Evolutionary conservation across 2,329 filamentous ascomycete species (phyloP).

Genomic region (Colletotrichum zoysiae): DNA sequence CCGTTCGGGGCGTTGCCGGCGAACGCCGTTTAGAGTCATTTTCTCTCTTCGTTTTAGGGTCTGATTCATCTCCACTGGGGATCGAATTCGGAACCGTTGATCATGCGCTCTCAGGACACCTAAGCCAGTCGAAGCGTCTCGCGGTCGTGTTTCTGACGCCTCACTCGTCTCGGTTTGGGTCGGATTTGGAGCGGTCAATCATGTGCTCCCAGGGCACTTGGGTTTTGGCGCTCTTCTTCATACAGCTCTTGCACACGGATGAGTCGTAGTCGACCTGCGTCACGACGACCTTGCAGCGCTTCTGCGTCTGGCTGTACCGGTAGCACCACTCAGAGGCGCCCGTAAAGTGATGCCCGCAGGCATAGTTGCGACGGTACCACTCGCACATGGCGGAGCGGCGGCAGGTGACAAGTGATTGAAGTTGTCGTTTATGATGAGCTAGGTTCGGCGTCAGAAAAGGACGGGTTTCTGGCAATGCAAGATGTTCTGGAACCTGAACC

Average conservation of each 20-base stretch:
- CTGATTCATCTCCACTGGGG: background rate
- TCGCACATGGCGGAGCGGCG: slow-evolving; percentile 36
- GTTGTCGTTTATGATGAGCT: background rate
- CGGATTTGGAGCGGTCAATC: slow-evolving; percentile 35
- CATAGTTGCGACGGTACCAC: slow-evolving; percentile 43
- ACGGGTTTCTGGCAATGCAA: background rate
- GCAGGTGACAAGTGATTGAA: background rate
- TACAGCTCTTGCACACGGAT: slow-evolving; percentile 30
- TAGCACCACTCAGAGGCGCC: slow-evolving; percentile 42
- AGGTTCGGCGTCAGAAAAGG: background rate
- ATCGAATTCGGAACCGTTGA: background rate
- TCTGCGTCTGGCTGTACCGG: slow-evolving; percentile 41
- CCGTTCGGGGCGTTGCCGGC: background rate
- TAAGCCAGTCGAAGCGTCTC: background rate
- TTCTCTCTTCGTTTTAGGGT: background rate
- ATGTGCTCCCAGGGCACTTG: slow-evolving; percentile 38
- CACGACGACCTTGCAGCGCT: slow-evolving; percentile 40
- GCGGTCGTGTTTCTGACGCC: background rate
- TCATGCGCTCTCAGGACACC: background rate
- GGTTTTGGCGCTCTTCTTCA: slow-evolving; percentile 26
- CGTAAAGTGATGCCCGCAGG: slow-evolving; percentile 41
- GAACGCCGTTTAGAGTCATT: background rate
- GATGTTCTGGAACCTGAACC: background rate
- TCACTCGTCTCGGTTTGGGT: slow-evolving; percentile 34
- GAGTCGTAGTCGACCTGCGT: slow-evolving; percentile 39